phyloP scores from a whole-genome alignment of 306 rosid genomes.

The Carpinus fangiana region DNA sequence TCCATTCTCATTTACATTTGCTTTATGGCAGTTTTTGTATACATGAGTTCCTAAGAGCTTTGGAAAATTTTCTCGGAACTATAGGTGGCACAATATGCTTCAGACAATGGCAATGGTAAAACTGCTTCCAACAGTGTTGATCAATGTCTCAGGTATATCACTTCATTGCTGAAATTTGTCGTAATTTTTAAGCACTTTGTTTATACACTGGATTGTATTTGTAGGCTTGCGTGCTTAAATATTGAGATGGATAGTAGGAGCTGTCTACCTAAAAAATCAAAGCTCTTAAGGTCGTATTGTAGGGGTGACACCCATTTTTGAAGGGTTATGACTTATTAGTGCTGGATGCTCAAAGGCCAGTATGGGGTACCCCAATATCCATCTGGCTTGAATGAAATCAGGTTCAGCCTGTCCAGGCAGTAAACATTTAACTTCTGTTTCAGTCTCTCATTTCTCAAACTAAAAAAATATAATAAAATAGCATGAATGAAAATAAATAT shows the following conservation, averaged over 20 bases:
- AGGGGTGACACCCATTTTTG: neutral
- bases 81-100: slow-evolving; percentile 89
- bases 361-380: neutral
- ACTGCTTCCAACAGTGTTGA: slow-evolving; percentile 61
- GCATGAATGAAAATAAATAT: neutral
- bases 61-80: slow-evolving; percentile 27
- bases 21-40: neutral
- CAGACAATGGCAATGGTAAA: slow-evolving; percentile 73
- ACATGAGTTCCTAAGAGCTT: slow-evolving; percentile 17
- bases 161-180: neutral
- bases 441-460: neutral
- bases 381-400: neutral
- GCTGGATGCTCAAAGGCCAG: neutral
- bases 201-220: neutral
- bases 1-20: slow-evolving; percentile 16
- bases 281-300: neutral
- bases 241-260: neutral
- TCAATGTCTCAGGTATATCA: slow-evolving; percentile 76
- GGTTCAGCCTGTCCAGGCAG: neutral
- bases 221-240: neutral
- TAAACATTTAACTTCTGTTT: neutral
- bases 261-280: neutral
- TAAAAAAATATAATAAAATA: neutral
- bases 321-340: neutral
- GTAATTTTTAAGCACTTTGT: neutral